Conservation (phyloP, 257 asterid species). For the Capsicum chinense region DNA sequence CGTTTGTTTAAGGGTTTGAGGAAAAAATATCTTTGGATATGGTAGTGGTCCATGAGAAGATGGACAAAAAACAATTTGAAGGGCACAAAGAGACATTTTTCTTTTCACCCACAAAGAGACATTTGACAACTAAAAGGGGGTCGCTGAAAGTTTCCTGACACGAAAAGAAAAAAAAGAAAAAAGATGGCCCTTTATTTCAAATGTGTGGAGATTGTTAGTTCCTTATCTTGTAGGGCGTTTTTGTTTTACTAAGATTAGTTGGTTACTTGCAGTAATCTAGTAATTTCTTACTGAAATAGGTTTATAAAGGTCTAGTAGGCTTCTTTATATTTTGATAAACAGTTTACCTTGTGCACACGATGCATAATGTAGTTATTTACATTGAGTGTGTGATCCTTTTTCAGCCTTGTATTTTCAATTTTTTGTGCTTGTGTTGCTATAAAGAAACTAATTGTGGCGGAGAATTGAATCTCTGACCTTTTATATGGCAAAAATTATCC, state of each 20-base stretch:
- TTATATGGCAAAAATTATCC: too few species aligned
- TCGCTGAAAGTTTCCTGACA: slow-evolving; percentile 24
- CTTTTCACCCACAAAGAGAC: slow-evolving; percentile 31
- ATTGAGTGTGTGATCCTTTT: too few species aligned
- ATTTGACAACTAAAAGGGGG: slow-evolving; percentile 31
- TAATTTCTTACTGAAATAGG: background rate
- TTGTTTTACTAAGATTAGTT: background rate
- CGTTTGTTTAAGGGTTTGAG: background rate
- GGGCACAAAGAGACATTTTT: slow-evolving; percentile 30
- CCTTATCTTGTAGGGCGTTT: slow-evolving; percentile 39
- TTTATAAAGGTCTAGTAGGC: background rate
- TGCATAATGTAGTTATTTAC: background rate
- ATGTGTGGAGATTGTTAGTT: slow-evolving; percentile 36
- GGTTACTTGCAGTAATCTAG: background rate
- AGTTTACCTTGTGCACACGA: background rate
- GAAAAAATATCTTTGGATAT: background rate
- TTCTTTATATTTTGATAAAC: background rate
- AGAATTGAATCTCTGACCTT: too few species aligned
- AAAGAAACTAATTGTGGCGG: too few species aligned
- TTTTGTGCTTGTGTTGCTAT: too few species aligned
- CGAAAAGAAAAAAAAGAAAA: too few species aligned
- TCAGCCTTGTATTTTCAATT: too few species aligned
- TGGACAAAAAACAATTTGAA: slow-evolving; percentile 20
- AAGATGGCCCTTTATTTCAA: slow-evolving; percentile 5
- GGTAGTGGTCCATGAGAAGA: slow-evolving; percentile 36